phyloP scores from a whole-genome alignment of 306 rosid genomes.

The Mucuna pruriens region DNA sequence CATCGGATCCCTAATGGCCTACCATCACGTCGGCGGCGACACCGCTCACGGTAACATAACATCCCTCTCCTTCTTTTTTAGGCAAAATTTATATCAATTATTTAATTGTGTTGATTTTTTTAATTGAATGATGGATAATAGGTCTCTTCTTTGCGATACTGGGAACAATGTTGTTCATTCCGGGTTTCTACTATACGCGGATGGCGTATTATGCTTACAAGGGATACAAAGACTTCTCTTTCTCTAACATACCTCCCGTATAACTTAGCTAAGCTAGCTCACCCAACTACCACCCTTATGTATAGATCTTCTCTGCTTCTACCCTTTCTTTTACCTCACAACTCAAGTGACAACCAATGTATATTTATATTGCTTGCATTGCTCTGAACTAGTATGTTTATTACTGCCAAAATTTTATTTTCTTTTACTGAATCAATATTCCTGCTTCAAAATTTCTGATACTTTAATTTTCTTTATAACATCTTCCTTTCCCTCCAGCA shows the following conservation, averaged over 20 bases:
- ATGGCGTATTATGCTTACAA: constrained; percentile 94
- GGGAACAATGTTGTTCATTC: constrained; percentile 83
- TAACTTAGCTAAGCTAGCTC: constrained; percentile 32
- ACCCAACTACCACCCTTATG: constrained; percentile 19
- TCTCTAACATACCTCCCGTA: constrained; percentile 89
- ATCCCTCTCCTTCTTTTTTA: background rate
- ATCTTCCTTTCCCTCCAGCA: no score
- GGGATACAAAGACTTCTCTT: constrained; percentile 91
- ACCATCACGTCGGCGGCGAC: constrained; percentile 89
- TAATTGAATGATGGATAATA: background rate
- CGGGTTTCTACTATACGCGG: constrained; percentile 92
- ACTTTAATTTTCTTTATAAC: no score
- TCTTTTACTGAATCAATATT: constrained; percentile 17
- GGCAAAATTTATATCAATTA: background rate
- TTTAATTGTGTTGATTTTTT: background rate
- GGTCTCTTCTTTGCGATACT: constrained; percentile 78
- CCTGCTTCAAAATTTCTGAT: no score
- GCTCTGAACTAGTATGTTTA: constrained; percentile 12
- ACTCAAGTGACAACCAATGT: constrained; percentile 1
- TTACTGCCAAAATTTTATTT: background rate
- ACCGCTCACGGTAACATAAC: constrained; percentile 71
- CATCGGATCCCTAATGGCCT: constrained; percentile 78
- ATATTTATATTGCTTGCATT: constrained; percentile 31
- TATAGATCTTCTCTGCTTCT: constrained; percentile 25
- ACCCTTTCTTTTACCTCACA: background rate